A percentile compares a stretch with the other conserved stretches of the same genome.
These are phyloP conservation scores for Talaromyces sp. DNA, from an alignment of 2,329 filamentous ascomycete species.

Conservation along the genomic window DNA sequence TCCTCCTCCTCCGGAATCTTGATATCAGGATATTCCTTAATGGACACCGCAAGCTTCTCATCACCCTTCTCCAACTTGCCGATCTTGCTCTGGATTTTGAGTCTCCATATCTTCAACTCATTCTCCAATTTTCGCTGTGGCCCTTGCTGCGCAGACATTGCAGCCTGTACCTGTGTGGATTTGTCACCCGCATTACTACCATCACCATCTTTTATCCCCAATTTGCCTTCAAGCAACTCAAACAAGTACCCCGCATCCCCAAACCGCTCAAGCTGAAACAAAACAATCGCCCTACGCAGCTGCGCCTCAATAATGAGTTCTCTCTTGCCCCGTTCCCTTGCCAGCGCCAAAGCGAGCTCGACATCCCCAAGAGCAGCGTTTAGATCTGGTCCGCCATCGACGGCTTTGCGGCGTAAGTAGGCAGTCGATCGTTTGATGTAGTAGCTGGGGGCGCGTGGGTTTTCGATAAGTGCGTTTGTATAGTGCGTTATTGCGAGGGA, in stretches of 20 bases:
- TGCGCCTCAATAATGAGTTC: conserved; percentile 78
- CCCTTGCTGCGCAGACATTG: conserved; percentile 14
- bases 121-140: conserved; percentile 27
- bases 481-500: conserved; percentile 65
- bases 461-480: conserved; percentile 60
- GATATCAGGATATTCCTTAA: conserved; percentile 54
- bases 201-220: conserved; percentile 45
- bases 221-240: conserved; percentile 50
- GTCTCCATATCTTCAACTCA: conserved; percentile 55
- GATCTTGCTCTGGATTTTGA: conserved; percentile 54
- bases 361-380: conserved; percentile 63
- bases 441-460: conserved; percentile 68
- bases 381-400: conserved; percentile 42
- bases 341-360: conserved; percentile 61
- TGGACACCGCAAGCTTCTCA: conserved; percentile 42
- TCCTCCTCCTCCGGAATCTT: conserved; percentile 43
- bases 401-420: conserved; percentile 60
- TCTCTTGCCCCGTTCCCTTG: conserved; percentile 65
- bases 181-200: conserved; percentile 38
- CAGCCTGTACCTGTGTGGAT: conserved; percentile 28
- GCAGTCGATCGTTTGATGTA: conserved; percentile 78
- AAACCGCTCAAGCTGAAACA: conserved; percentile 66
- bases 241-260: conserved; percentile 74
- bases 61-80: conserved; percentile 50
- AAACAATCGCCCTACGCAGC: conserved; percentile 70